Evolutionary conservation across 129 eudicot species (phyloP), one percentile per base, ranked within the genome.

Genomic region (Glebionis coronaria): DNA sequence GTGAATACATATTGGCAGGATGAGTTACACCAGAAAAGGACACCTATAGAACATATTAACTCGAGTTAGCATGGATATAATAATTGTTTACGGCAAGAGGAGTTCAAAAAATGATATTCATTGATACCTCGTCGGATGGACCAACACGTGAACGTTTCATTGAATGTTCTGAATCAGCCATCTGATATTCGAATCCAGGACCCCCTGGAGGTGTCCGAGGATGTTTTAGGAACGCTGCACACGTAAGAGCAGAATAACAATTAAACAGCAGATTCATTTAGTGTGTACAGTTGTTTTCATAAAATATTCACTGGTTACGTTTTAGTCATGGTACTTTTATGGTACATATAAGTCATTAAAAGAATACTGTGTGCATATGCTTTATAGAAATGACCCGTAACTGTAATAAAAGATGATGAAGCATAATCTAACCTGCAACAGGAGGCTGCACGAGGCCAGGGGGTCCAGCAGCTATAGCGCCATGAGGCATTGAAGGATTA

Each of bases 201-300:
- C 69, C 88, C 70, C 84, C 90, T 25, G 96, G 85, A 61, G 90
- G 94, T 58, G 95, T 73, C 69, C 97, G 80, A 19, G 97, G 97
- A 69, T 86, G 95, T 64, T 90, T 90, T 47, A 90, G 73, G 62
- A 90, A 83, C 57, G 90, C 97, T 89, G 78, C 70, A 46, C 38
- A 78, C 42, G 63, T 56, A 20, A 74, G 16, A 31, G 38, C 19
- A 60, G 29, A 50, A 49, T 51, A 63, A 63, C 44, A 51, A 59
- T 31, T 69, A 11, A 61, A 52, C 10, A 38, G 44, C 58, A 63
- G 2, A 35, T 35, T 35, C 5, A 63, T 21, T 4, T 42, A 14
- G 44, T 13, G 27, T 13, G 27, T 61, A 44, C 21, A 27, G 42
- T 35, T 35, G 6, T 35, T 35, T 35, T 35, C 42, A 35, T 35